Percentiles rank a stretch among this genome's conserved stretches.
Evolutionary conservation across 2,329 filamentous ascomycete genomes (phyloP).

Genomic region (Amylocarpus encephaloides): DNA sequence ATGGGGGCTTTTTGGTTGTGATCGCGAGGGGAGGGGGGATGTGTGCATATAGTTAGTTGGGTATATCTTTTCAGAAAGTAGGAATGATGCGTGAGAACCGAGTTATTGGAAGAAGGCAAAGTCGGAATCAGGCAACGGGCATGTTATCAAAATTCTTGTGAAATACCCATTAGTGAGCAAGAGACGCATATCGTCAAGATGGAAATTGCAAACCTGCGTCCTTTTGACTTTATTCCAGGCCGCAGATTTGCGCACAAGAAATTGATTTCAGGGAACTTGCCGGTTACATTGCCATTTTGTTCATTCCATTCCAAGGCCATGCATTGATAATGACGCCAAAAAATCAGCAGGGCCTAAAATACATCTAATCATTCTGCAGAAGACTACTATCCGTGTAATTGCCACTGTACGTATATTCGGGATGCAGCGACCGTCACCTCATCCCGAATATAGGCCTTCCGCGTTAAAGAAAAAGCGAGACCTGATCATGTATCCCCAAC

Average conservation of each 20-base stretch:
- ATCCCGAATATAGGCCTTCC: neutral
- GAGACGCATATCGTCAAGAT: too few species aligned
- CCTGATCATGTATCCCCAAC: neutral
- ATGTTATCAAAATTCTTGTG: too few species aligned
- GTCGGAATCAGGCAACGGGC: too few species aligned
- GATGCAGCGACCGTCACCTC: neutral
- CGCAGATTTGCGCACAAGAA: neutral
- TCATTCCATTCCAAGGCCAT: constrained; percentile 1
- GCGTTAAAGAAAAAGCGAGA: neutral
- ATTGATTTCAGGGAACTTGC: neutral
- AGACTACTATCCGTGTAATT: neutral
- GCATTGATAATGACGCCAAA: constrained; percentile 21
- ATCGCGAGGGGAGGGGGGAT: too few species aligned
- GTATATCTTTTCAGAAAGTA: too few species aligned
- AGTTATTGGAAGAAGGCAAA: too few species aligned
- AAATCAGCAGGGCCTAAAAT: constrained; percentile 18
- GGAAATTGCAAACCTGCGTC: too few species aligned
- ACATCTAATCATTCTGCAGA: constrained; percentile 9
- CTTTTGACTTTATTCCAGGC: too few species aligned
- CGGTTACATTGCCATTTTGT: neutral
- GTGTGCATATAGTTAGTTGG: too few species aligned
- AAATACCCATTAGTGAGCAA: too few species aligned
- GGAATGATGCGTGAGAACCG: too few species aligned
- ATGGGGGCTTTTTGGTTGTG: too few species aligned
- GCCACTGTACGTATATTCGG: neutral